These are phyloP conservation scores for Macrotyloma uniflorum DNA, from an alignment of 306 rosid species.

Conservation along the genomic window DNA sequence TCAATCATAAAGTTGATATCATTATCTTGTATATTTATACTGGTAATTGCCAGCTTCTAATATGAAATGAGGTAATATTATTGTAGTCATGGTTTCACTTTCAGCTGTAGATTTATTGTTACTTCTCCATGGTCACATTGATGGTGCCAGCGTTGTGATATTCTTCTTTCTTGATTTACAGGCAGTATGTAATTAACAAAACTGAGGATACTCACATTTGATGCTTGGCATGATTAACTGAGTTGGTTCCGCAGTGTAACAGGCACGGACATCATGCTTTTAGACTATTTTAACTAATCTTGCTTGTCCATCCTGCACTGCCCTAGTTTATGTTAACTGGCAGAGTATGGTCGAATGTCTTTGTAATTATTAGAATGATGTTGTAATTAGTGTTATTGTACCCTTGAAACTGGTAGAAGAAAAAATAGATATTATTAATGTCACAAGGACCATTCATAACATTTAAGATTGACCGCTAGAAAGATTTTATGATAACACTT, in stretches of 20 bases:
- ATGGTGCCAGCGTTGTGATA: constrained; percentile 23
- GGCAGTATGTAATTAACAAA: constrained; percentile 66
- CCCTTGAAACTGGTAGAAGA: constrained; percentile 30
- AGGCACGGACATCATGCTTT: constrained; percentile 35
- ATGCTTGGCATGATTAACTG: constrained; percentile 29
- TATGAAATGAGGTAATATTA: constrained; percentile 23
- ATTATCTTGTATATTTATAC: too few species aligned
- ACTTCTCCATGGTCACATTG: constrained; percentile 29
- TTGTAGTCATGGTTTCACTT: not conserved
- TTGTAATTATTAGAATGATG: constrained; percentile 40
- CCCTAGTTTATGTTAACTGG: constrained; percentile 34
- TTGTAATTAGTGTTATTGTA: constrained; percentile 35
- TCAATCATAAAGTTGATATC: too few species aligned
- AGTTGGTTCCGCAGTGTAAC: constrained; percentile 36
- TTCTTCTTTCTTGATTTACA: constrained; percentile 47
- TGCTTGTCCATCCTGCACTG: constrained; percentile 34
- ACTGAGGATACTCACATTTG: constrained; percentile 32
- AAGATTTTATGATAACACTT: not conserved
- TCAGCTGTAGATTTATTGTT: constrained; percentile 36
- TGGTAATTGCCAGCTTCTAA: too few species aligned
- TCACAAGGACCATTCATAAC: constrained; percentile 21
- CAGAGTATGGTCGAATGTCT: constrained; percentile 30
- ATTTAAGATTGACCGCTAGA: constrained; percentile 15
- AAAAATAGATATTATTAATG: constrained; percentile 21
- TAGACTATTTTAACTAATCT: constrained; percentile 26